phyloP scores from a whole-genome alignment of 2,329 filamentous ascomycete genomes.

The Pyrenophora tritici-repentis region DNA sequence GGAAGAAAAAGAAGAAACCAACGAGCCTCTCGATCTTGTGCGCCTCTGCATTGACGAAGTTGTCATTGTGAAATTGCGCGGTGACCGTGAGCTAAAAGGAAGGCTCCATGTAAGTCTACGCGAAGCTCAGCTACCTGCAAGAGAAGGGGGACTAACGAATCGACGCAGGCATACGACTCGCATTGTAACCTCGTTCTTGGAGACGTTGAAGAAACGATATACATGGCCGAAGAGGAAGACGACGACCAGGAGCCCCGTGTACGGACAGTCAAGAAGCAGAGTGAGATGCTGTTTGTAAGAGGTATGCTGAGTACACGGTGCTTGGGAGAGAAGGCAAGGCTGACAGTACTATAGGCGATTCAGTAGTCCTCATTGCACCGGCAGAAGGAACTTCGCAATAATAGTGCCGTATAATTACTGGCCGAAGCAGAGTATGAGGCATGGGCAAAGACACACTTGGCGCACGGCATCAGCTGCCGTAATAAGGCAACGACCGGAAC shows the following conservation, averaged over 20 bases:
- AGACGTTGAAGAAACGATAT: slow-evolving; percentile 97
- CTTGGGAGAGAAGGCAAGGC: not conserved
- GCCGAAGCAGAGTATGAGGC: slow-evolving; percentile 10
- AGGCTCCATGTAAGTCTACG: slow-evolving; percentile 75
- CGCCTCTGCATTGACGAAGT: slow-evolving; percentile 92
- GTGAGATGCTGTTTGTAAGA: slow-evolving; percentile 98
- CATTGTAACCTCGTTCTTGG: slow-evolving; percentile 97
- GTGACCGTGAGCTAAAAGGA: slow-evolving; percentile 93
- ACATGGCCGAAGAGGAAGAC: slow-evolving; percentile 86
- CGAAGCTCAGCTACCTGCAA: not conserved
- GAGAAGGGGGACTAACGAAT: slow-evolving; percentile 14
- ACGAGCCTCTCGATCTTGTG: slow-evolving; percentile 94
- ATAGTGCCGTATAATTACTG: slow-evolving; percentile 12
- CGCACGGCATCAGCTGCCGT: not conserved
- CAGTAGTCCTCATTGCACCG: slow-evolving; percentile 56
- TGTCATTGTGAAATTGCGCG: slow-evolving; percentile 95
- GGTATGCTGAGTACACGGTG: slow-evolving; percentile 57
- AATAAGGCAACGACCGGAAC: not conserved
- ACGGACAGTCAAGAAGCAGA: slow-evolving; percentile 89
- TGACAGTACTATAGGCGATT: slow-evolving; percentile 49
- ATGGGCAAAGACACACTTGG: slow-evolving; percentile 3
- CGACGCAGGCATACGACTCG: slow-evolving; percentile 85
- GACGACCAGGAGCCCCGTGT: slow-evolving; percentile 66
- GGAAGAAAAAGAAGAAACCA: slow-evolving; percentile 80
- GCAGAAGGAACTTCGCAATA: slow-evolving; percentile 37